A percentile compares a stretch with the other conserved stretches of the same genome.
These are phyloP conservation scores for Aspergillus fischeri DNA, from an alignment of 2,329 filamentous ascomycete species.

Conservation along the genomic window DNA sequence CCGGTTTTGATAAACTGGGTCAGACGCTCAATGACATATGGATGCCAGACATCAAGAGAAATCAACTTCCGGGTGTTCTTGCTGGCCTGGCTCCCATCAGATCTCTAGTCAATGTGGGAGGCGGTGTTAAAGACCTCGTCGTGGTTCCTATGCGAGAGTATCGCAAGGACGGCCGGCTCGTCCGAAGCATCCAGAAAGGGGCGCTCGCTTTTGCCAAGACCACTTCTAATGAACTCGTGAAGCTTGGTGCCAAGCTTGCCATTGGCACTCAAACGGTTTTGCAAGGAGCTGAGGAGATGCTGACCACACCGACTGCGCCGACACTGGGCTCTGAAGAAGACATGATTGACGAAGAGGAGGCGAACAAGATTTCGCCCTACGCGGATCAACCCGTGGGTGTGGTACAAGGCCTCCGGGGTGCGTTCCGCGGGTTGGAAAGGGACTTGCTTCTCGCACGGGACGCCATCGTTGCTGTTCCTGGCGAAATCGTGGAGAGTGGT, in stretches of 20 bases:
- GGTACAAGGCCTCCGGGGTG: slow-evolving; percentile 76
- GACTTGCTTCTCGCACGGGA: slow-evolving; percentile 85
- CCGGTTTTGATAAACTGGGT: slow-evolving; percentile 85
- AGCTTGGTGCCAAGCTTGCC: slow-evolving; percentile 87
- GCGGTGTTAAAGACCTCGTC: slow-evolving; percentile 78
- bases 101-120: slow-evolving; percentile 84
- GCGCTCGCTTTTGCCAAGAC: slow-evolving; percentile 86
- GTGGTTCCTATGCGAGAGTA: slow-evolving; percentile 91
- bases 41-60: slow-evolving; percentile 87
- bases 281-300: slow-evolving; percentile 78
- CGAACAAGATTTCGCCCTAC: slow-evolving; percentile 81
- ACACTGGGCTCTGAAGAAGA: slow-evolving; percentile 54
- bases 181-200: slow-evolving; percentile 88
- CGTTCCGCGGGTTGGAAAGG: slow-evolving; percentile 74
- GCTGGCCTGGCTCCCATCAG: slow-evolving; percentile 87
- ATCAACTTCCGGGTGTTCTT: slow-evolving; percentile 83
- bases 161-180: slow-evolving; percentile 84
- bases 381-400: slow-evolving; percentile 91
- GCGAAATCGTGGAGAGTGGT: slow-evolving; percentile 81
- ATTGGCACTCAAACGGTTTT: slow-evolving; percentile 93
- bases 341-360: slow-evolving; percentile 62
- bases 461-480: slow-evolving; percentile 90
- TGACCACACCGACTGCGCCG: slow-evolving; percentile 40
- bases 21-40: slow-evolving; percentile 91
- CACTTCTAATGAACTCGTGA: slow-evolving; percentile 90